These are phyloP conservation scores for Beauveria pseudobassiana DNA, from an alignment of 2,329 filamentous ascomycete species.

Conservation along the genomic window DNA sequence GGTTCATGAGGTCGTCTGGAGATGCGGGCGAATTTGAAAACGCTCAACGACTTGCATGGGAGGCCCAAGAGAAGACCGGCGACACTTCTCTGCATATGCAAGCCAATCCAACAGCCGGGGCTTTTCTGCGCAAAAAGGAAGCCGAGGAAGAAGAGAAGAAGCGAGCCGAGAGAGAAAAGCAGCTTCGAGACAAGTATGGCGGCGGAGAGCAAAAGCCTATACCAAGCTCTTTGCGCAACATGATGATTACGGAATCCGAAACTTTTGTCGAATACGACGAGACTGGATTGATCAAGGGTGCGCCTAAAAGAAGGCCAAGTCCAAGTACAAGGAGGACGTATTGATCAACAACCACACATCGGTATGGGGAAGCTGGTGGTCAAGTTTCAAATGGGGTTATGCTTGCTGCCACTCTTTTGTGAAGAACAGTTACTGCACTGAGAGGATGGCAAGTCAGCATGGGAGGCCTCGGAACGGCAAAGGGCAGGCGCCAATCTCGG, in stretches of 20 bases:
- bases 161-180: conserved; percentile 59
- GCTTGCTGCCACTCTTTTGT: conserved; percentile 87
- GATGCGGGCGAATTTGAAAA: conserved; percentile 89
- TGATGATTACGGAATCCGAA: conserved; percentile 72
- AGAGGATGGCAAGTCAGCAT: conserved; percentile 74
- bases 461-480: conserved; percentile 64
- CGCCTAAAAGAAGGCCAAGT: conserved; percentile 68
- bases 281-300: conserved; percentile 81
- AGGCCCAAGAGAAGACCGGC: conserved; percentile 76
- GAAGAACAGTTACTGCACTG: conserved; percentile 97
- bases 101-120: conserved; percentile 91
- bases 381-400: conserved; percentile 91
- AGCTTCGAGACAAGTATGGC: conserved; percentile 77
- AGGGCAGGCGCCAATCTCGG: conserved; percentile 37
- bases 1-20: conserved; percentile 80
- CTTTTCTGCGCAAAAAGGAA: conserved; percentile 75
- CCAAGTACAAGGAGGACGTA: conserved; percentile 87
- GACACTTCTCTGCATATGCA: conserved; percentile 82
- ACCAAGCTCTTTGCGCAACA: conserved; percentile 55
- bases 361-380: conserved; percentile 98
- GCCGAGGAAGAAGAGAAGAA: conserved; percentile 63
- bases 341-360: conserved; percentile 84
- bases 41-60: conserved; percentile 89
- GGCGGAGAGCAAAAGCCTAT: conserved; percentile 48
- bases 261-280: conserved; percentile 93